A percentile compares a stretch with the other conserved stretches of the same genome.
These are phyloP conservation scores for Curvularia verruculosa DNA, from an alignment of 2,329 filamentous ascomycete genomes.

Conservation along the genomic window DNA sequence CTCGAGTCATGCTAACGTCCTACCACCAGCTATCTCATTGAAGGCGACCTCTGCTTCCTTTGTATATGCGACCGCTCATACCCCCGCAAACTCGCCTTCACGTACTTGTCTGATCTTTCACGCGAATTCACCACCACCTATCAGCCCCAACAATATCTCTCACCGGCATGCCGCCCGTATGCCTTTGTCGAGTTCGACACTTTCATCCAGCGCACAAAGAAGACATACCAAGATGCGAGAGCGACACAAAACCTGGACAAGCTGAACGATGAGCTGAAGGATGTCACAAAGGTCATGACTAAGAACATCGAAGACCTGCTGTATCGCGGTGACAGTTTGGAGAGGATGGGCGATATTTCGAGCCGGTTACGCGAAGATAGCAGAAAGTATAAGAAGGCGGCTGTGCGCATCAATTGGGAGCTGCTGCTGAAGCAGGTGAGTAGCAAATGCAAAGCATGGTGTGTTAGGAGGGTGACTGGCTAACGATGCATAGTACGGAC, in stretches of 20 bases:
- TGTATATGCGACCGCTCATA: constrained; percentile 93
- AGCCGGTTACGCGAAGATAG: constrained; percentile 87
- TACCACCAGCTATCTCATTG: constrained; percentile 75
- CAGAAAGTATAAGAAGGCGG: constrained; percentile 90
- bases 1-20: constrained; percentile 15
- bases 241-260: constrained; percentile 92
- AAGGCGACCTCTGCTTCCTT: constrained; percentile 83
- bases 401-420: constrained; percentile 98
- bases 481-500: constrained; percentile 70
- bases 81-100: constrained; percentile 97
- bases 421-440: constrained; percentile 83
- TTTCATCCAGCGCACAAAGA: constrained; percentile 91
- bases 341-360: constrained; percentile 96
- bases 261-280: constrained; percentile 94
- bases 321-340: constrained; percentile 90
- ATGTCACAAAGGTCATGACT: constrained; percentile 99
- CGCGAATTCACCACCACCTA: constrained; percentile 91
- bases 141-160: constrained; percentile 73
- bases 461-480: constrained; percentile 3
- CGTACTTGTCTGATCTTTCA: constrained; percentile 91
- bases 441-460: constrained; percentile 2
- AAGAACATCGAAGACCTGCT: constrained; percentile 99
- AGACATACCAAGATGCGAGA: constrained; percentile 90
- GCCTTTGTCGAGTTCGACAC: constrained; percentile 98
- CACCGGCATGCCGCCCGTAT: constrained; percentile 81